Conservation (phyloP, 305 asterid species). For the Ajuga reptans region DNA sequence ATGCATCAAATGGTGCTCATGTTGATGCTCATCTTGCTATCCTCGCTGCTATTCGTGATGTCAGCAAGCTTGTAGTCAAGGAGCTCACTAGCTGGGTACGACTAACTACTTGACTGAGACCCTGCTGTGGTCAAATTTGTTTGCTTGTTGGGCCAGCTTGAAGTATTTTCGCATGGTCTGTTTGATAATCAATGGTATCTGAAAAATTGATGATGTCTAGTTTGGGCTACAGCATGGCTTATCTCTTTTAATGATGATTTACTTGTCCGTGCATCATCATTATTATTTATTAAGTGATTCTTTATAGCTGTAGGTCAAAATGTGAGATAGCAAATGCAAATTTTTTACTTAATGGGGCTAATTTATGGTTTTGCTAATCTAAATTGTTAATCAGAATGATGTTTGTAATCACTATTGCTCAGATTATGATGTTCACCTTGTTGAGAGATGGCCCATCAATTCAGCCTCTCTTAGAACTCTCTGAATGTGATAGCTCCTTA, state of each 20-base stretch:
- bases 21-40: constrained; percentile 77
- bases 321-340: not conserved
- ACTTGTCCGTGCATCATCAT: too few species aligned
- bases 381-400: not conserved
- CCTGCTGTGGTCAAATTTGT: not conserved
- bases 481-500: not conserved
- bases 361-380: not conserved
- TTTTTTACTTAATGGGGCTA: not conserved
- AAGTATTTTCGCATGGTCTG: not conserved
- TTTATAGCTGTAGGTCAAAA: not conserved
- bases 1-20: constrained; percentile 61
- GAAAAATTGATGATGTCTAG: not conserved
- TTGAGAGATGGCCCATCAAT: not conserved
- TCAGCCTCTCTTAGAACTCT: not conserved
- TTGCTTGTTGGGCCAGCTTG: not conserved
- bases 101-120: not conserved
- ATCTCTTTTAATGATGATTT: too few species aligned
- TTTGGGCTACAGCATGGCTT: not conserved
- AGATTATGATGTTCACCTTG: not conserved
- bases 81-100: constrained; percentile 99
- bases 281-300: not conserved
- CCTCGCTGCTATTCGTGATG: constrained; percentile 86
- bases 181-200: not conserved
- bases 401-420: too few species aligned
- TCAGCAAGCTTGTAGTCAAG: constrained; percentile 92